phyloP scores from a whole-genome alignment of 2,329 filamentous ascomycete species.

The Monascus ruber region DNA sequence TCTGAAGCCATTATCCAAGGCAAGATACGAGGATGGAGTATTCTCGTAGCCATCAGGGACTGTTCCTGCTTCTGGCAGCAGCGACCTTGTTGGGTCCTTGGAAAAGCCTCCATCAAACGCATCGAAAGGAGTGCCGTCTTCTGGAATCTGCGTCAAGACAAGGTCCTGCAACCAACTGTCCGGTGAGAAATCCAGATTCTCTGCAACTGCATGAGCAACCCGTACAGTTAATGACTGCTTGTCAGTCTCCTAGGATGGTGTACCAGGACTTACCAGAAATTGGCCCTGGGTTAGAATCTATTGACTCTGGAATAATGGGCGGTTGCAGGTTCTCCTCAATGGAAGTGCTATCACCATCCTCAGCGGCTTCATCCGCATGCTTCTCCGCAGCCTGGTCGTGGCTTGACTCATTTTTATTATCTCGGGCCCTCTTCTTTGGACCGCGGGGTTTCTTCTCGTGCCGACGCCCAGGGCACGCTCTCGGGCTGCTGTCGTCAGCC shows the following conservation, averaged over 20 bases:
- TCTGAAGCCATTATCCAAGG: background rate
- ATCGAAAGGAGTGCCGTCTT: constrained; percentile 6
- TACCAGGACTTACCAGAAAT: background rate
- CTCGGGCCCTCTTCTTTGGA: background rate
- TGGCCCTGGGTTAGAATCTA: background rate
- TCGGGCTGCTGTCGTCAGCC: background rate
- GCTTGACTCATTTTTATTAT: background rate
- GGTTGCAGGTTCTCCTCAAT: background rate
- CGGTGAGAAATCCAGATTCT: constrained; percentile 12
- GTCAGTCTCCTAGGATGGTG: too few species aligned
- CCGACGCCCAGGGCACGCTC: background rate
- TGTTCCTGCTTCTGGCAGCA: background rate
- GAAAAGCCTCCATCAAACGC: constrained; percentile 1
- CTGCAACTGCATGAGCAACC: constrained; percentile 3
- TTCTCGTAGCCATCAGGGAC: background rate
- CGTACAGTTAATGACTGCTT: too few species aligned
- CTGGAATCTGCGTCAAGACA: constrained; percentile 7
- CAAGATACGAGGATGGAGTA: background rate
- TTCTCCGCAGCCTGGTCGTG: background rate
- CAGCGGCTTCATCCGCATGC: background rate
- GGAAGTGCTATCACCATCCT: background rate
- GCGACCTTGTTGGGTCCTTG: background rate
- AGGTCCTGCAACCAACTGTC: constrained; percentile 21
- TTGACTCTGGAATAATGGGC: background rate
- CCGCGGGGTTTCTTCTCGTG: background rate